Evolutionary conservation across 2,329 filamentous ascomycete species (phyloP), one percentile per base, ranked within the genome.

Genomic region (Tolypocladium pustulatum): DNA sequence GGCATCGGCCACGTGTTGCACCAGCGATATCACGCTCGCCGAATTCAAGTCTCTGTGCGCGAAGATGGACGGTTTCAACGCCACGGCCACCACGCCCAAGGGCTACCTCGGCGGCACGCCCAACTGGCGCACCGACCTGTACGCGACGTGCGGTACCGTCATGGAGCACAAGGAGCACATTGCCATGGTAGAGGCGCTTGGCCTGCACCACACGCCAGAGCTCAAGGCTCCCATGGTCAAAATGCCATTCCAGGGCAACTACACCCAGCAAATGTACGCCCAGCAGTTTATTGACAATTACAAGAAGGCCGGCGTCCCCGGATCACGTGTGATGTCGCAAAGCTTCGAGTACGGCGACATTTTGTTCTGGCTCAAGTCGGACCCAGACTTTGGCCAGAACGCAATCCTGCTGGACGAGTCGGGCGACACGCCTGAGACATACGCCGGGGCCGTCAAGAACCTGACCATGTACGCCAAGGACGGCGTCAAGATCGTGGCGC

Each of bases 1-100:
- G 1, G 87, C 87, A 1, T 77, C 73, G 20, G 86, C 85, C 15
- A 82, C 81, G 63, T 90, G 87, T 77, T 90, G 87, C 76, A 89
- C 87, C 3, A 84, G 80, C 64, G 87, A 90, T 67, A 82, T 90
- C 66, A 89, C 86, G 0, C 73, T 87, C 40, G 77, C 77, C 53
- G 87, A 90, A 71, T 89, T 83, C 76, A 82, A 84, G 71, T 75
- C 78, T 6, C 80, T 90, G 6, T 90, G 87, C 72, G 81, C 80
- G 66, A 89, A 88, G 73, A 88, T 88, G 84, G 87, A 90, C 66
- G 81, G 81, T 55, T 81, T 73, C 67, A 84, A 87, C 65, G 70
- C 76, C 62, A 78, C 74, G 53, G 86, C 84, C 38, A 80, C 80
- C 25, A 88, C 79, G 1, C 73, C 81, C 0, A 69, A 75, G 41